Evolutionary conservation across 2,329 filamentous ascomycete genomes (phyloP).

Genomic region (Penicillium sp.): DNA sequence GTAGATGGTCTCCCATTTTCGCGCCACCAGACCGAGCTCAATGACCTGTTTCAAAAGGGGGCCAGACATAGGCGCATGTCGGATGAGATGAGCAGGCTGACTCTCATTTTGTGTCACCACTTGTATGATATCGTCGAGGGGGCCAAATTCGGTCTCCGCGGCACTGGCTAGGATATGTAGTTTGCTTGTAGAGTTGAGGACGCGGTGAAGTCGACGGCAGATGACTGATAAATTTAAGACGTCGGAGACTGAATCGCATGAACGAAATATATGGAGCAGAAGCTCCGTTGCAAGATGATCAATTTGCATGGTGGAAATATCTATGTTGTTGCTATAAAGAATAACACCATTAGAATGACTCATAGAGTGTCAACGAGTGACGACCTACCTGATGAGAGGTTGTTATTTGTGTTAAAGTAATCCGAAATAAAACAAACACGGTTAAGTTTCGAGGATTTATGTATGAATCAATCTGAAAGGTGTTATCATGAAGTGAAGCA

Average conservation of each 20-base stretch:
- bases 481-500: constrained; percentile 17
- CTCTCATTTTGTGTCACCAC: constrained; percentile 61
- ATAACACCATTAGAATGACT: background rate
- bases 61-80: constrained; percentile 54
- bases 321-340: background rate
- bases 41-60: constrained; percentile 58
- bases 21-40: constrained; percentile 54
- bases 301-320: constrained; percentile 50
- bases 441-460: background rate
- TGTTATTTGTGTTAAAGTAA: background rate
- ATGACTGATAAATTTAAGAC: constrained; percentile 56
- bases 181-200: constrained; percentile 56
- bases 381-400: background rate
- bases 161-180: constrained; percentile 55
- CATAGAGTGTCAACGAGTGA: background rate
- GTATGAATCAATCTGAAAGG: constrained; percentile 6
- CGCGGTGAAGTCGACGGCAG: constrained; percentile 54
- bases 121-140: constrained; percentile 59
- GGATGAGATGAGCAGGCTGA: constrained; percentile 57
- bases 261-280: constrained; percentile 57
- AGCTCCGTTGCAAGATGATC: constrained; percentile 59
- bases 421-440: background rate
- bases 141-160: constrained; percentile 58
- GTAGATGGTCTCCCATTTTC: constrained; percentile 62
- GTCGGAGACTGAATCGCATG: constrained; percentile 53